phyloP scores from a whole-genome alignment of 176 grass and related monocot genomes.

The Oryza coarctata region DNA sequence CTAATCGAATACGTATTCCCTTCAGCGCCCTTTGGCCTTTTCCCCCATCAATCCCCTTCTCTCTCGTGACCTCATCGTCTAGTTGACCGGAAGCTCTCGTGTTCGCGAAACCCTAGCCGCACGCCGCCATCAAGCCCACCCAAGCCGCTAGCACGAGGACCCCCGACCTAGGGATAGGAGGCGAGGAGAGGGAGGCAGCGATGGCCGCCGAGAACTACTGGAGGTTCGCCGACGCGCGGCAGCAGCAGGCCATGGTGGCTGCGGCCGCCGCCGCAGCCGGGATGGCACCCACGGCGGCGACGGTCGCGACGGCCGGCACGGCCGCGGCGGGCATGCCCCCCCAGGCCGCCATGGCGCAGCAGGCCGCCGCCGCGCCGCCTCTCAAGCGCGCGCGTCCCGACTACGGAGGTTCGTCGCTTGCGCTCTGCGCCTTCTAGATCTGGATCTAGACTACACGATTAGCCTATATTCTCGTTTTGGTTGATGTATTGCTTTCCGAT shows the following conservation, averaged over 20 bases:
- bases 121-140: neutral
- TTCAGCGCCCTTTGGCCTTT: neutral
- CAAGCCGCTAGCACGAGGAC: neutral
- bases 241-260: conserved; percentile 58
- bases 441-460: neutral
- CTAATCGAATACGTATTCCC: neutral
- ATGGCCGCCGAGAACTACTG: conserved; percentile 85
- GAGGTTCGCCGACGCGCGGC: conserved; percentile 80
- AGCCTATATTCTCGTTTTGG: neutral
- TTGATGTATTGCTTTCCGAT: neutral
- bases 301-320: conserved; percentile 3
- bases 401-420: conserved; percentile 53
- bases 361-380: conserved; percentile 42
- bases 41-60: neutral
- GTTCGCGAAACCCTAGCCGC: conserved; percentile 46
- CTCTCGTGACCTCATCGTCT: neutral
- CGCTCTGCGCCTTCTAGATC: conserved; percentile 5
- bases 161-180: neutral
- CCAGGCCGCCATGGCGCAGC: conserved; percentile 45
- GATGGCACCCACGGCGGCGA: conserved; percentile 28
- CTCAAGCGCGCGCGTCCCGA: conserved; percentile 87
- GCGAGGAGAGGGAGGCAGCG: neutral
- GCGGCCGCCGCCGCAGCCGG: conserved; percentile 40
- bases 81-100: neutral
- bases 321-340: conserved; percentile 27